Percentiles rank a stretch among this genome's conserved stretches.
Evolutionary conservation across 352 stramenopile genomes (phyloP).

Genomic region (Chrysophaeum taylorii): DNA sequence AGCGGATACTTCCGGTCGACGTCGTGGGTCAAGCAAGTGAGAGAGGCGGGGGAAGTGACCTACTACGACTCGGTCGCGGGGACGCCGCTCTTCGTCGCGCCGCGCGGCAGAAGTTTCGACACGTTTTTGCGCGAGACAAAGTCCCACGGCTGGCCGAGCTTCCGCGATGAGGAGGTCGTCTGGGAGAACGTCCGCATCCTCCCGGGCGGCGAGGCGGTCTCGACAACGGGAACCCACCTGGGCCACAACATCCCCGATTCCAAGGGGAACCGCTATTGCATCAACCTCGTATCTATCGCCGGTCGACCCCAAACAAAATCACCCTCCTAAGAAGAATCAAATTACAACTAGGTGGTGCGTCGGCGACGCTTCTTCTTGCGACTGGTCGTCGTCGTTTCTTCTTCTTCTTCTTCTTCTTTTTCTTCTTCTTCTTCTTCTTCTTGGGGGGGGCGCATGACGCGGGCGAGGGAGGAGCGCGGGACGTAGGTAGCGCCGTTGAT

Average conservation of each 20-base stretch:
- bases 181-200: constrained; percentile 62
- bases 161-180: constrained; percentile 58
- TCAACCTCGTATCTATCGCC: constrained; percentile 40
- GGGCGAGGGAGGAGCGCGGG: neutral
- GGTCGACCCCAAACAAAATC: constrained; percentile 18
- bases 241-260: constrained; percentile 57
- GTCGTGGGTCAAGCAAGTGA: constrained; percentile 24
- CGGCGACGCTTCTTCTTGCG: too few relatives aligned
- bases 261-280: constrained; percentile 46
- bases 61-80: constrained; percentile 66
- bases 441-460: neutral
- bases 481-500: neutral
- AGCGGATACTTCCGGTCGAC: constrained; percentile 53
- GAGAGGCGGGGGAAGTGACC: constrained; percentile 31
- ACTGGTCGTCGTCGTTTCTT: too few relatives aligned
- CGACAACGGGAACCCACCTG: constrained; percentile 46
- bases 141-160: constrained; percentile 58
- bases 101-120: constrained; percentile 45
- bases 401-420: too few relatives aligned
- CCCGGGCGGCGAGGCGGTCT: constrained; percentile 54
- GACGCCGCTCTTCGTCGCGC: constrained; percentile 53
- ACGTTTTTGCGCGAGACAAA: constrained; percentile 51
- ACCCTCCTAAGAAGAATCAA: too few relatives aligned
- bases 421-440: too few relatives aligned
- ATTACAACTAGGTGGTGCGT: too few relatives aligned